phyloP scores from a whole-genome alignment of 2,329 filamentous ascomycete species.

The Aureobasidium mangrovei region DNA sequence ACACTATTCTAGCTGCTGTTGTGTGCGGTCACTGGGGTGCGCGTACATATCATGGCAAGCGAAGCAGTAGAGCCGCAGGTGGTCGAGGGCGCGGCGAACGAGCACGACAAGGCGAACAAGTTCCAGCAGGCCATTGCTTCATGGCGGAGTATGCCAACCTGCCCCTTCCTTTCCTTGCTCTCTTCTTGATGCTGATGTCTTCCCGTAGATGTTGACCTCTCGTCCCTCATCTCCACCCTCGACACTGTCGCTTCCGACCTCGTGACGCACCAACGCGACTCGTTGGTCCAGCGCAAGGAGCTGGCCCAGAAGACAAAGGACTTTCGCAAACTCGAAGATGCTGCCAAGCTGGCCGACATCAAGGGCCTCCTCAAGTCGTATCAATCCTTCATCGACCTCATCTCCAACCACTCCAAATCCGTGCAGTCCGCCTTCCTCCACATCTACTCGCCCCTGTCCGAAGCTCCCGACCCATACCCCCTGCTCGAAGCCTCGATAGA shows the following conservation, averaged over 20 bases:
- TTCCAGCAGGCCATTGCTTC: slow-evolving; percentile 93
- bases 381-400: slow-evolving; percentile 91
- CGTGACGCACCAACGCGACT: slow-evolving; percentile 84
- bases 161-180: not conserved
- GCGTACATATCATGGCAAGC: slow-evolving; percentile 9
- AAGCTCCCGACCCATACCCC: slow-evolving; percentile 93
- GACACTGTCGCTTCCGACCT: slow-evolving; percentile 94
- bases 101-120: slow-evolving; percentile 58
- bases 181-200: slow-evolving; percentile 17
- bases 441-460: slow-evolving; percentile 84
- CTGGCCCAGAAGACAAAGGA: slow-evolving; percentile 99
- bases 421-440: slow-evolving; percentile 90
- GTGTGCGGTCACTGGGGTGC: not conserved
- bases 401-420: slow-evolving; percentile 92
- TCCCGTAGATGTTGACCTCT: slow-evolving; percentile 70
- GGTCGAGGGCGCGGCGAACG: slow-evolving; percentile 6
- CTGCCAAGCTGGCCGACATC: slow-evolving; percentile 75
- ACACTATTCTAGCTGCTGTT: not conserved
- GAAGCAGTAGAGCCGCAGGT: slow-evolving; percentile 13
- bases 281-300: slow-evolving; percentile 93
- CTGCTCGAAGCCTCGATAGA: slow-evolving; percentile 94
- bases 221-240: slow-evolving; percentile 71
- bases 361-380: slow-evolving; percentile 84
- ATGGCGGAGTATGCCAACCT: slow-evolving; percentile 66
- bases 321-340: slow-evolving; percentile 87